phyloP scores from a whole-genome alignment of 1,284 basidiomycete genomes.

The Meripilus lineatus region DNA sequence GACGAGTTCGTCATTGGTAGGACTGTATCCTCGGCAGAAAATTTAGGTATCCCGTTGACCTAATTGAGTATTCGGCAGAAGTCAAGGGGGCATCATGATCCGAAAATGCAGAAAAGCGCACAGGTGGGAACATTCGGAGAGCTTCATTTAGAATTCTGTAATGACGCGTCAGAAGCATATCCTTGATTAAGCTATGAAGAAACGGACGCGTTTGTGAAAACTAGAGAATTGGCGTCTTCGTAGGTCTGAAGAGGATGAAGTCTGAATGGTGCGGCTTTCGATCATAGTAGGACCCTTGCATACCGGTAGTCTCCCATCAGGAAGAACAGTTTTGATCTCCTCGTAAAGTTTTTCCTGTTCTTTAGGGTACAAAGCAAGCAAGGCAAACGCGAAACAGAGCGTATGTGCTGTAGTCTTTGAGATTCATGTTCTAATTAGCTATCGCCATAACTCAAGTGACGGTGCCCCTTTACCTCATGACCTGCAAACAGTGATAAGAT shows the following conservation, averaged over 20 bases:
- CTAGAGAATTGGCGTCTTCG: conserved; percentile 3
- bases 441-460: not conserved
- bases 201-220: not conserved
- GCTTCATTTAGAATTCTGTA: conserved; percentile 55
- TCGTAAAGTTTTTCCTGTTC: conserved; percentile 53
- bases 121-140: conserved; percentile 51
- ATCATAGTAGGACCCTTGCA: too few relatives aligned
- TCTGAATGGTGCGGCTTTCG: conserved; percentile 15
- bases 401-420: conserved; percentile 44
- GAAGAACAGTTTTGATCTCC: conserved; percentile 38
- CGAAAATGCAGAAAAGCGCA: too few relatives aligned
- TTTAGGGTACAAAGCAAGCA: conserved; percentile 46
- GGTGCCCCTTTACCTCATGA: conserved; percentile 41
- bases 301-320: conserved; percentile 40
- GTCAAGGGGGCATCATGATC: too few relatives aligned
- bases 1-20: conserved; percentile 33
- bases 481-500: conserved; percentile 18
- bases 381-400: conserved; percentile 47
- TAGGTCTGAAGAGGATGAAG: conserved; percentile 13
- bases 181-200: not conserved
- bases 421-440: not conserved
- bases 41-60: conserved; percentile 40
- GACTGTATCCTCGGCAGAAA: conserved; percentile 41
- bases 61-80: too few relatives aligned
- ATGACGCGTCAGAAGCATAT: conserved; percentile 2